Conservation (phyloP, 768 basidiomycete genomes). For the Trametes coccinea region DNA sequence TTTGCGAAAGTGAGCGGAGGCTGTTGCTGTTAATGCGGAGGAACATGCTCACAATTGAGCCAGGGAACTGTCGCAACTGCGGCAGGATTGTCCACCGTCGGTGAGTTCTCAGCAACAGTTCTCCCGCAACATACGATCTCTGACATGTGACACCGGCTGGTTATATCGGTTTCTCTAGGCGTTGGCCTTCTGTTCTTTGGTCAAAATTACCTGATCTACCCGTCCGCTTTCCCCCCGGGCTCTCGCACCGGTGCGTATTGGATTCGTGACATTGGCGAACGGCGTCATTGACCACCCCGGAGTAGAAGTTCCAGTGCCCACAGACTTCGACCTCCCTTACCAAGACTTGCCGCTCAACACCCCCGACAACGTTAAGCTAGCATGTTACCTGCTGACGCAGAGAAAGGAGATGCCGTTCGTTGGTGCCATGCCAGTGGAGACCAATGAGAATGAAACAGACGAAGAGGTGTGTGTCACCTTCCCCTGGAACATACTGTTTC, state of each 20-base stretch:
- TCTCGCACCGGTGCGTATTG: slow-evolving; percentile 66
- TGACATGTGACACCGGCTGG: neutral
- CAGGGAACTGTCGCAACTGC: slow-evolving; percentile 41
- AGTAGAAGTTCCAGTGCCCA: slow-evolving; percentile 71
- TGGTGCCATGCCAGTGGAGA: slow-evolving; percentile 33
- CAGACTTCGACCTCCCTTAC: slow-evolving; percentile 70
- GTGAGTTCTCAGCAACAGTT: slow-evolving; percentile 25
- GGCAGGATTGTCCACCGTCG: slow-evolving; percentile 39
- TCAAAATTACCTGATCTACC: slow-evolving; percentile 90
- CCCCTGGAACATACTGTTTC: neutral
- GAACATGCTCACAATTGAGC: neutral
- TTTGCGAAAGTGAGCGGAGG: slow-evolving; percentile 43
- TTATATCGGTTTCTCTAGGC: slow-evolving; percentile 5
- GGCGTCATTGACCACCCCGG: neutral
- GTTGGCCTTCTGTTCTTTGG: slow-evolving; percentile 48
- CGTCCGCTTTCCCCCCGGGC: slow-evolving; percentile 77
- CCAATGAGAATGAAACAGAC: slow-evolving; percentile 58
- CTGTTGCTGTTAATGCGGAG: neutral
- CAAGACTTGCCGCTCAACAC: slow-evolving; percentile 73
- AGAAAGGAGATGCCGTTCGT: slow-evolving; percentile 44
- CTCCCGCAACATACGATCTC: neutral
- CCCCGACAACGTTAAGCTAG: slow-evolving; percentile 68
- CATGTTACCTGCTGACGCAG: slow-evolving; percentile 77
- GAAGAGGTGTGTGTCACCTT: slow-evolving; percentile 51
- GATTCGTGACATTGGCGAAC: neutral